Percentiles rank a stretch among this genome's conserved stretches.
Evolutionary conservation across 2,329 filamentous ascomycete genomes (phyloP).

Genomic region (Phyllosticta citribraziliensis): DNA sequence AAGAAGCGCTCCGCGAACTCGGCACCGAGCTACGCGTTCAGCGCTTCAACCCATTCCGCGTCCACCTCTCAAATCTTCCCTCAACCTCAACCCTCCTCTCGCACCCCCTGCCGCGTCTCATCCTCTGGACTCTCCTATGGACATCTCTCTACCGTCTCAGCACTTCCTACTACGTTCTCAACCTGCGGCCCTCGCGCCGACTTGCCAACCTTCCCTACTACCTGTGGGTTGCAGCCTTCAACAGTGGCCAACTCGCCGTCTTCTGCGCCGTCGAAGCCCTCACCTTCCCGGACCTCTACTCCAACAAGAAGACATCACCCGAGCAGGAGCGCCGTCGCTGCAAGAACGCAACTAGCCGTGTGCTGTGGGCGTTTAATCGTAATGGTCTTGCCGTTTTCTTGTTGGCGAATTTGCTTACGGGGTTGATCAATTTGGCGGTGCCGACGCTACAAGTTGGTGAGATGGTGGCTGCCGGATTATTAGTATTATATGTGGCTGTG

Average conservation of each 20-base stretch:
- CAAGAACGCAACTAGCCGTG: slow-evolving; percentile 61
- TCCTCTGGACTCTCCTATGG: slow-evolving; percentile 59
- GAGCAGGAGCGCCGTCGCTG: slow-evolving; percentile 54
- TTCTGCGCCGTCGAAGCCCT: slow-evolving; percentile 70
- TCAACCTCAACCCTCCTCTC: slow-evolving; percentile 24
- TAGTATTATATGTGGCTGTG: slow-evolving; percentile 60
- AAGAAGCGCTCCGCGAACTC: not conserved
- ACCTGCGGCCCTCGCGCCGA: slow-evolving; percentile 71
- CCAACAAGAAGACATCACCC: slow-evolving; percentile 31
- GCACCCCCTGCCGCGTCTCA: slow-evolving; percentile 51
- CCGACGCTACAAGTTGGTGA: slow-evolving; percentile 66
- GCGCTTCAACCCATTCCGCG: slow-evolving; percentile 2
- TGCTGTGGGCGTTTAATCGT: slow-evolving; percentile 77
- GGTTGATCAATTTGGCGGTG: slow-evolving; percentile 76
- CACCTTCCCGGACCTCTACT: slow-evolving; percentile 66
- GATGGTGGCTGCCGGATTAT: slow-evolving; percentile 57
- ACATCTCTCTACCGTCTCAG: slow-evolving; percentile 57
- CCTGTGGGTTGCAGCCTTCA: slow-evolving; percentile 87
- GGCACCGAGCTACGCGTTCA: not conserved
- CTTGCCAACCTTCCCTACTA: slow-evolving; percentile 91
- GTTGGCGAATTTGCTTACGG: slow-evolving; percentile 80
- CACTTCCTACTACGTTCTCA: slow-evolving; percentile 62
- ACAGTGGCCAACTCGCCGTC: slow-evolving; percentile 67
- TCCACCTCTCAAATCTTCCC: not conserved
- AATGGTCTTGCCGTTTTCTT: slow-evolving; percentile 83